These are phyloP conservation scores for Epichloe elymi DNA, from an alignment of 2,329 filamentous ascomycete species.

Conservation along the genomic window DNA sequence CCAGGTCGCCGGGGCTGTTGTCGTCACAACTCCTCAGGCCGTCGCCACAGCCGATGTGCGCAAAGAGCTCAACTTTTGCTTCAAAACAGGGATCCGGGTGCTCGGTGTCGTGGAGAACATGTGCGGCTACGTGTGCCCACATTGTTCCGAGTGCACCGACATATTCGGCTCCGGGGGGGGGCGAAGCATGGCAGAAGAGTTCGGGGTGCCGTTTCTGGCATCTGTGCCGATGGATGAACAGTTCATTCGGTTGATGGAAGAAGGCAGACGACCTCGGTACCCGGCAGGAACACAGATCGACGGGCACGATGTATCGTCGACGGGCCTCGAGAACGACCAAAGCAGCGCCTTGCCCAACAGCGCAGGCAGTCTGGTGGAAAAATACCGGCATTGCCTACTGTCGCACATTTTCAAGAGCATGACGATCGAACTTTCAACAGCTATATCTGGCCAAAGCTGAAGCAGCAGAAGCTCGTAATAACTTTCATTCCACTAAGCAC, in stretches of 20 bases:
- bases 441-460: conserved; percentile 1
- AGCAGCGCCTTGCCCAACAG: conserved; percentile 10
- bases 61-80: conserved; percentile 89
- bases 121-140: conserved; percentile 76
- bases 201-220: conserved; percentile 71
- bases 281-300: conserved; percentile 52
- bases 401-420: conserved; percentile 56
- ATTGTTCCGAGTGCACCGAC: conserved; percentile 77
- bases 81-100: conserved; percentile 65
- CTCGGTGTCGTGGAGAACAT: conserved; percentile 95
- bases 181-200: conserved; percentile 76
- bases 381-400: conserved; percentile 61
- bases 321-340: conserved; percentile 9
- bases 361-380: conserved; percentile 44
- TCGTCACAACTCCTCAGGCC: conserved; percentile 93
- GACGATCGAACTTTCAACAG: conserved; percentile 22
- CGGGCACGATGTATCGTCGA: conserved; percentile 35
- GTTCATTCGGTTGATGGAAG: conserved; percentile 79
- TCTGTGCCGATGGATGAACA: conserved; percentile 85
- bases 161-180: conserved; percentile 97
- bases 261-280: conserved; percentile 50
- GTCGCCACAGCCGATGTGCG: conserved; percentile 87
- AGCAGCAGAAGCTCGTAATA: background rate
- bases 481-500: background rate
- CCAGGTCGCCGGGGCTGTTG: conserved; percentile 73